Evolutionary conservation across 768 basidiomycete genomes (phyloP), one percentile per base, ranked within the genome.

Genomic region (Phlegmacium glaucopus): DNA sequence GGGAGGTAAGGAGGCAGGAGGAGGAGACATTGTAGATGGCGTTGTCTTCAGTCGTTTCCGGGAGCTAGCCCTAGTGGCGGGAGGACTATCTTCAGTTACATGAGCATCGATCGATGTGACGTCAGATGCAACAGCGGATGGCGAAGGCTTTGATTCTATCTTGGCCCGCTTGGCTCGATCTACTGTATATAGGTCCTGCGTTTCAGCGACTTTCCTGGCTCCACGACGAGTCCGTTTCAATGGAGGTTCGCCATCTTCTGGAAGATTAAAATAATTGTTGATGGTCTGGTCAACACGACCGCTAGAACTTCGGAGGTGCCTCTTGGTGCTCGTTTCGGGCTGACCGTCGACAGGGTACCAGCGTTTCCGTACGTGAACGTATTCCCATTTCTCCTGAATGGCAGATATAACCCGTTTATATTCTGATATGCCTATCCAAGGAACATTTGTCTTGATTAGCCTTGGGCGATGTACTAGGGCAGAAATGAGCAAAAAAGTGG

Each of bases 381-480:
- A 59, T 9, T 50, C 44, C 37, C 51, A 61, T 49, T 62, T 62
- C 35, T 56, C 50, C 40, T 62, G 61, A 15, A 48, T 49, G 16
- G 53, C 47, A 37, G 46, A 42, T 26, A 62, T 34, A 25, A 56
- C 56, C 28, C 39, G 39, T 39, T 45, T 54, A 48, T 72, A 72
- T 53, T 72, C 72, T 12, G 58, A 57, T 29, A 61, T 63, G 29
- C 75, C 75, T 45, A 69, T 72, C 75, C 75, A 77, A 9, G 68
- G 67, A 12, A 75, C 69, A 8, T 62, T 60, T 4, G 71, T 67
- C 17, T 61, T 60, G 42, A 77, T 72, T 34, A 71, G 59, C 29
- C 61, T 62, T 25, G 71, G 71, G 26, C 61, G 62, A 36, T 70
- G 70, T 13, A 72, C 74, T 75, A 50, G 6, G 28, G 42, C n/a